Conservation (phyloP, 306 rosid genomes). For the Crataegus laevigata region DNA sequence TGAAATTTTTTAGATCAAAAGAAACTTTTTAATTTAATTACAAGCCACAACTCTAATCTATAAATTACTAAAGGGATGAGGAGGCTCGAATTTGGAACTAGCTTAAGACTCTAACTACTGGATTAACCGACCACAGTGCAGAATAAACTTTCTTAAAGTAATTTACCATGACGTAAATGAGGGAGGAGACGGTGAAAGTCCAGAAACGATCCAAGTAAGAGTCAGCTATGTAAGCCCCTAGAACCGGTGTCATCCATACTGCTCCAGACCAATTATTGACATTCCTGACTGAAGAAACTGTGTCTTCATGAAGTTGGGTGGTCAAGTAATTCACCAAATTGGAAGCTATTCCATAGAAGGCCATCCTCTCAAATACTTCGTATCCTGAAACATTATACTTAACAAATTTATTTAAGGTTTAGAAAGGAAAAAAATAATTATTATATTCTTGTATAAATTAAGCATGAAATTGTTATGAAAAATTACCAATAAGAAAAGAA, state of each 20-base stretch:
- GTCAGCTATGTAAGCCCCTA: conserved; percentile 91
- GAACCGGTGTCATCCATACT: conserved; percentile 92
- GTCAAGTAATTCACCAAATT: conserved; percentile 86
- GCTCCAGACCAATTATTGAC: conserved; percentile 96
- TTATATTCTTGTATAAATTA: neutral
- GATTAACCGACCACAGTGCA: too few relatives aligned
- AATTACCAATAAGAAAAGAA: conserved; percentile 81
- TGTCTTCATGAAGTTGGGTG: conserved; percentile 83
- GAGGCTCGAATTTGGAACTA: neutral
- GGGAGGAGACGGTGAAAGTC: conserved; percentile 89
- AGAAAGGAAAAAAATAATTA: neutral
- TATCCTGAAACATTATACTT: conserved; percentile 45
- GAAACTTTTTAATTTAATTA: too few relatives aligned
- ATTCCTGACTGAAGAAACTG: conserved; percentile 84
- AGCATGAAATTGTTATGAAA: neutral
- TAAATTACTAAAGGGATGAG: neutral
- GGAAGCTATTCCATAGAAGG: conserved; percentile 89
- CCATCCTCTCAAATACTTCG: conserved; percentile 99
- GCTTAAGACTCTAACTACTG: too few relatives aligned
- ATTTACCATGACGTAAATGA: conserved; percentile 76
- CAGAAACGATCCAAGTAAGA: conserved; percentile 91
- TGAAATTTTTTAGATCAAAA: neutral
- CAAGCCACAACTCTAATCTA: too few relatives aligned
- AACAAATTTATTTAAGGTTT: neutral
- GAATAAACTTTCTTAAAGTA: neutral